Conservation (phyloP, 441 rosid genomes). For the Aleurites moluccanus region DNA sequence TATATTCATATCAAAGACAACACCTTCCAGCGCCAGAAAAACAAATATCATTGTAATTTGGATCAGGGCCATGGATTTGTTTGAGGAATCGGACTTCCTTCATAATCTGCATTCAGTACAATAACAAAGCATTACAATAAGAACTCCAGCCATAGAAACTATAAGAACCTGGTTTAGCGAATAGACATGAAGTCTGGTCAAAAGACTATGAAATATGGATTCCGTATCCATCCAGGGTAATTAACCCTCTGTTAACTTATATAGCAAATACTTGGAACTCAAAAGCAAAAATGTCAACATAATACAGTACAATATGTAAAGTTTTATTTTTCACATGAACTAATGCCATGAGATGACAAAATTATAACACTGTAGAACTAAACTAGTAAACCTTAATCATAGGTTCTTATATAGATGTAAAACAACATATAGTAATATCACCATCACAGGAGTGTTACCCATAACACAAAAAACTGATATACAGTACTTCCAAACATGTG, state of each 20-base stretch:
- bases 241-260: not conserved
- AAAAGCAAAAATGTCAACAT: conserved; percentile 8
- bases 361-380: not conserved
- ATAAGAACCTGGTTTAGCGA: not conserved
- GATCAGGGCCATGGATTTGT: conserved; percentile 86
- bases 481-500: not conserved
- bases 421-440: not conserved
- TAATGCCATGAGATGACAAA: not conserved
- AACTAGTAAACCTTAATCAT: not conserved
- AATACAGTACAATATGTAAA: not conserved
- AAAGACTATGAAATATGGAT: too few species aligned
- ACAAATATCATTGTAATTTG: conserved; percentile 81
- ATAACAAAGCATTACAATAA: not conserved
- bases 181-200: too few species aligned
- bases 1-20: conserved; percentile 9
- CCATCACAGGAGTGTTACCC: not conserved
- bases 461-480: not conserved
- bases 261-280: not conserved
- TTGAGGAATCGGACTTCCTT: conserved; percentile 54
- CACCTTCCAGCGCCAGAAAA: conserved; percentile 78
- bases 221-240: not conserved
- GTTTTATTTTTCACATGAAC: not conserved
- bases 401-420: not conserved
- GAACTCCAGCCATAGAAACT: not conserved
- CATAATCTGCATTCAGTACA: conserved; percentile 45